These are phyloP conservation scores for Crithidia fasciculata DNA, from an alignment of 208 protist species.

Conservation along the genomic window DNA sequence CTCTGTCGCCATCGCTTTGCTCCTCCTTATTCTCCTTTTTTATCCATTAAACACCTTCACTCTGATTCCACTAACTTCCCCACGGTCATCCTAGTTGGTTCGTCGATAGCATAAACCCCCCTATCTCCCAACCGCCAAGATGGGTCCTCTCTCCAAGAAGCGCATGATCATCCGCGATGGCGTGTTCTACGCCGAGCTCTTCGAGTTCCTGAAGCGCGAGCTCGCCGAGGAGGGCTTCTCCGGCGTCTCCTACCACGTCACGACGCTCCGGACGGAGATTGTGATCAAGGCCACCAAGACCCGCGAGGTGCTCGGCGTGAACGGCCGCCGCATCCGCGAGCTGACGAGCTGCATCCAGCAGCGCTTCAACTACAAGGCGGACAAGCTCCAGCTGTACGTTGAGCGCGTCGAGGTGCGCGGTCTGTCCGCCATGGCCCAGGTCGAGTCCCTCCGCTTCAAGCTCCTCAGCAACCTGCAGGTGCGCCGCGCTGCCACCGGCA, in stretches of 20 bases:
- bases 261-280: slow-evolving; percentile 97
- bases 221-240: slow-evolving; percentile 97
- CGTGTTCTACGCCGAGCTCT: slow-evolving; percentile 99
- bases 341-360: slow-evolving; percentile 98
- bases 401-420: slow-evolving; percentile 97
- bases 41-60: not conserved
- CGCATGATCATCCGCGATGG: slow-evolving; percentile 99
- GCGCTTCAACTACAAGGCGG: slow-evolving; percentile 98
- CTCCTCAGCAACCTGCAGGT: slow-evolving; percentile 98
- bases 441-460: slow-evolving; percentile 98
- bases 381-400: slow-evolving; percentile 96
- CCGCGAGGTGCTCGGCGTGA: slow-evolving; percentile 96
- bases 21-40: not conserved
- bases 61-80: not conserved
- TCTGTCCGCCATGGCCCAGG: slow-evolving; percentile 98
- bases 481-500: slow-evolving; percentile 98
- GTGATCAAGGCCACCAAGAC: slow-evolving; percentile 98
- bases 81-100: slow-evolving; percentile 10
- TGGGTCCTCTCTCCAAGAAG: slow-evolving; percentile 91
- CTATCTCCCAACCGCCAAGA: slow-evolving; percentile 28
- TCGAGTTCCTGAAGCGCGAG: slow-evolving; percentile 98
- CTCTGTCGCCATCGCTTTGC: not conserved
- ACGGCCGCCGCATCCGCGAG: slow-evolving; percentile 98
- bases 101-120: slow-evolving; percentile 13
- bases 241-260: slow-evolving; percentile 97